Evolutionary conservation across 129 eudicot species (phyloP).

Genomic region (Saposhnikovia divaricata): DNA sequence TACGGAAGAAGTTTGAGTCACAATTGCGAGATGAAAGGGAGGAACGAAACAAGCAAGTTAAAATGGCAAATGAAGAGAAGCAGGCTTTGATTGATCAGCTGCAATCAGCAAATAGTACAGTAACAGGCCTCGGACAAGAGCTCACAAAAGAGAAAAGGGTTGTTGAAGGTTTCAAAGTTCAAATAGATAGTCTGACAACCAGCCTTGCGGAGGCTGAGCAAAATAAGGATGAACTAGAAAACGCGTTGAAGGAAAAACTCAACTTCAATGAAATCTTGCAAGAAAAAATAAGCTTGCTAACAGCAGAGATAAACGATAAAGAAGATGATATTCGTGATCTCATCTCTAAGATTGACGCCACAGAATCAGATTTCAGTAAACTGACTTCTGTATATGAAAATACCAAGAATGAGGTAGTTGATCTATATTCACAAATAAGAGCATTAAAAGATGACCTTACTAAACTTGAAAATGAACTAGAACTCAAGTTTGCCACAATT

Average conservation of each 20-base stretch:
- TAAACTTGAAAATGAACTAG: constrained; percentile 43
- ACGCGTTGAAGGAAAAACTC: constrained; percentile 46
- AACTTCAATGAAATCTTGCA: constrained; percentile 43
- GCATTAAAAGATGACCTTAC: constrained; percentile 32
- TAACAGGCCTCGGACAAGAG: constrained; percentile 46
- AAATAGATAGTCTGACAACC: constrained; percentile 38
- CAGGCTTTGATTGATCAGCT: constrained; percentile 48
- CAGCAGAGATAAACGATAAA: constrained; percentile 54
- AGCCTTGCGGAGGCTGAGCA: constrained; percentile 36
- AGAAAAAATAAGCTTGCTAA: constrained; percentile 50
- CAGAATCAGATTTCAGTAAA: constrained; percentile 46
- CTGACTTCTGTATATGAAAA: constrained; percentile 41
- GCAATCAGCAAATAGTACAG: constrained; percentile 52
- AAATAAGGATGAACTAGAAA: constrained; percentile 48
- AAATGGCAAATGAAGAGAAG: constrained; percentile 48
- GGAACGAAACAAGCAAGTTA: constrained; percentile 35
- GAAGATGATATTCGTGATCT: constrained; percentile 39
- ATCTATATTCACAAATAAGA: constrained; percentile 36
- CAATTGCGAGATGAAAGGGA: constrained; percentile 50
- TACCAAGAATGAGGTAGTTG: constrained; percentile 33
- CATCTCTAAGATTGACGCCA: constrained; percentile 36
- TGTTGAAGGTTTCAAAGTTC: constrained; percentile 37
- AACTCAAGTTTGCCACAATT: constrained; percentile 33
- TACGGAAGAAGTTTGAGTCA: constrained; percentile 46
- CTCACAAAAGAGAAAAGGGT: constrained; percentile 46